Evolutionary conservation across 495 filamentous ascomycete genomes (phyloP).

Genomic region (Margaritispora aquatica): DNA sequence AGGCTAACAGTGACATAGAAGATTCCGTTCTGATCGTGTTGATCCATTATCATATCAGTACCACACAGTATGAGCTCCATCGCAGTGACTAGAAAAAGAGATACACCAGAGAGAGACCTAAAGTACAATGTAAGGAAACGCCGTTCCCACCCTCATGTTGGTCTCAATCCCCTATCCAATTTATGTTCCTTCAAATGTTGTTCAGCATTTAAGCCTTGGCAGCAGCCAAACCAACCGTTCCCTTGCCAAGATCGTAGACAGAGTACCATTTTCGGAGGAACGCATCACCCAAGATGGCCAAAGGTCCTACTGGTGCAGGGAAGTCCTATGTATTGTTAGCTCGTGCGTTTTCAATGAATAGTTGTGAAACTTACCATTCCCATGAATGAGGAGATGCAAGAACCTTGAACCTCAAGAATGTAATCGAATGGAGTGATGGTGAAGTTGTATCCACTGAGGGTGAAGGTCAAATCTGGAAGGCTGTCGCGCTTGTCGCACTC

Average conservation of each 20-base stretch:
- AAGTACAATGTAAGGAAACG: constrained; percentile 21
- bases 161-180: neutral
- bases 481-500: constrained; percentile 79
- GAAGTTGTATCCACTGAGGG: constrained; percentile 82
- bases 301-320: constrained; percentile 61
- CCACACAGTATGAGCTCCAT: neutral
- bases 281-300: constrained; percentile 94
- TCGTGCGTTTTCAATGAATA: neutral
- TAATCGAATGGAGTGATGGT: constrained; percentile 86
- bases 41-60: constrained; percentile 1
- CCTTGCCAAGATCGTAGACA: constrained; percentile 85
- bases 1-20: neutral
- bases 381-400: constrained; percentile 96
- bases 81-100: neutral
- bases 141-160: neutral
- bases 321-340: constrained; percentile 17
- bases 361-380: constrained; percentile 86
- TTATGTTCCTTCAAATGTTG: neutral
- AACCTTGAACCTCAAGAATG: constrained; percentile 90
- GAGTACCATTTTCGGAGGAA: constrained; percentile 98
- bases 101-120: constrained; percentile 11
- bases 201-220: constrained; percentile 43
- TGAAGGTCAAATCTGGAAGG: constrained; percentile 86
- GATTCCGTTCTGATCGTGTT: neutral
- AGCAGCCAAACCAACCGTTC: constrained; percentile 81